Conservation (phyloP, 2,329 filamentous ascomycete genomes). For the Neopestalotiopsis sp. region DNA sequence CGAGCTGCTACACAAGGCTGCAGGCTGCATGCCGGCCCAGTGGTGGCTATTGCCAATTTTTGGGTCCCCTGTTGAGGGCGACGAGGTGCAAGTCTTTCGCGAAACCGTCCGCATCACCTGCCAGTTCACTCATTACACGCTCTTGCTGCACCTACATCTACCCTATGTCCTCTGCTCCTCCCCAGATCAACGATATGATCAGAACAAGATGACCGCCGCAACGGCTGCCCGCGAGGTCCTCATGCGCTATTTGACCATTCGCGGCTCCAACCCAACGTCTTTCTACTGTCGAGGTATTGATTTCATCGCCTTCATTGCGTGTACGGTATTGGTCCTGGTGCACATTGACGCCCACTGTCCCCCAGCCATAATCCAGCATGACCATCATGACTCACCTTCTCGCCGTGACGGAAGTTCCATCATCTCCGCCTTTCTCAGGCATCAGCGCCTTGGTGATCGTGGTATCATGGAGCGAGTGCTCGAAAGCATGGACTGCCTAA, state of each 20-base stretch:
- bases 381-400: neutral
- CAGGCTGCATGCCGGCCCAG: neutral
- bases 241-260: conserved; percentile 44
- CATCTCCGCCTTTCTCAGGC: conserved; percentile 11
- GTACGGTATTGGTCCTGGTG: conserved; percentile 44
- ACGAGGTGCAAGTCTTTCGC: conserved; percentile 26
- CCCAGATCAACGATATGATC: conserved; percentile 38
- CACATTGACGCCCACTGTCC: conserved; percentile 39
- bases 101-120: conserved; percentile 44
- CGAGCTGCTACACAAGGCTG: neutral
- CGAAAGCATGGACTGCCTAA: conserved; percentile 25
- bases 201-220: conserved; percentile 45
- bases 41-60: conserved; percentile 8
- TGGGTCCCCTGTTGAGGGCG: conserved; percentile 21
- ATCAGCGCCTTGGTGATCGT: conserved; percentile 14
- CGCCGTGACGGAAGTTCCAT: neutral
- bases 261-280: conserved; percentile 32
- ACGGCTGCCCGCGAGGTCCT: conserved; percentile 51
- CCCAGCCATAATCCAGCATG: neutral
- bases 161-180: conserved; percentile 45
- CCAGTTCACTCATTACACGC: conserved; percentile 49
- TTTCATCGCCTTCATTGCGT: conserved; percentile 47
- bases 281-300: conserved; percentile 50
- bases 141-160: conserved; percentile 50
- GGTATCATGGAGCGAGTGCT: conserved; percentile 15